These are phyloP conservation scores for Candida qinlingensis DNA, from an alignment of 805 yeast species.

Conservation along the genomic window DNA sequence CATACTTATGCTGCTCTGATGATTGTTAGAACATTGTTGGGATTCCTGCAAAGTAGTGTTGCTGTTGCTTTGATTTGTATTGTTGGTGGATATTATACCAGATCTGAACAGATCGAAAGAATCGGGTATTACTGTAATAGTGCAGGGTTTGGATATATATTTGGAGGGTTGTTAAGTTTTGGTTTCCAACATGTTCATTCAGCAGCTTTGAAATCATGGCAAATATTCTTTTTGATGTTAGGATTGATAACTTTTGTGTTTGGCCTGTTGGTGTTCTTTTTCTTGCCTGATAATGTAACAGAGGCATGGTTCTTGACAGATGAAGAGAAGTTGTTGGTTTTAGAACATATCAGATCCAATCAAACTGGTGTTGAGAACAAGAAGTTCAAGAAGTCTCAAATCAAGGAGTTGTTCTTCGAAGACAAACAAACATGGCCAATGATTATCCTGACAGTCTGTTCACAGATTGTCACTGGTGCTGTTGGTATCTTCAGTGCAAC, in stretches of 20 bases:
- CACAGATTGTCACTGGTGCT: conserved; percentile 45
- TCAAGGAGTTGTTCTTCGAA: conserved; percentile 34
- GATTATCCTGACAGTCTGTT: conserved; percentile 33
- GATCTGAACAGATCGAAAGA: conserved; percentile 42
- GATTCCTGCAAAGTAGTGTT: conserved; percentile 45
- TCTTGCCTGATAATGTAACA: conserved; percentile 44
- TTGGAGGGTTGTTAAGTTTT: conserved; percentile 40
- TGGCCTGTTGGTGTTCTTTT: conserved; percentile 37
- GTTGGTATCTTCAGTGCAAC: conserved; percentile 19
- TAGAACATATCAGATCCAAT: conserved; percentile 35
- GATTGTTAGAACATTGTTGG: conserved; percentile 45
- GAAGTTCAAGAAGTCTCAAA: conserved; percentile 34
- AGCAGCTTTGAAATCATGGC: conserved; percentile 43
- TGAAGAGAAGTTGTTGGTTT: conserved; percentile 33
- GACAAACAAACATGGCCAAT: conserved; percentile 43
- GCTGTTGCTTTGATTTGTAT: conserved; percentile 49
- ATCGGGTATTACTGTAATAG: conserved; percentile 48
- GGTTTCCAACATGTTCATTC: conserved; percentile 46
- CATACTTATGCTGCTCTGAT: conserved; percentile 44
- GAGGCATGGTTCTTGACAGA: conserved; percentile 27
- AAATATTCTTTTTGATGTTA: conserved; percentile 47
- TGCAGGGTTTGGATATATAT: conserved; percentile 41
- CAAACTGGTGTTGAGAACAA: conserved; percentile 43
- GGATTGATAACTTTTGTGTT: conserved; percentile 46
- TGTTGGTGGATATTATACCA: conserved; percentile 54